phyloP scores from a whole-genome alignment of 2,329 filamentous ascomycete species.

The Trichoderma sp. region DNA sequence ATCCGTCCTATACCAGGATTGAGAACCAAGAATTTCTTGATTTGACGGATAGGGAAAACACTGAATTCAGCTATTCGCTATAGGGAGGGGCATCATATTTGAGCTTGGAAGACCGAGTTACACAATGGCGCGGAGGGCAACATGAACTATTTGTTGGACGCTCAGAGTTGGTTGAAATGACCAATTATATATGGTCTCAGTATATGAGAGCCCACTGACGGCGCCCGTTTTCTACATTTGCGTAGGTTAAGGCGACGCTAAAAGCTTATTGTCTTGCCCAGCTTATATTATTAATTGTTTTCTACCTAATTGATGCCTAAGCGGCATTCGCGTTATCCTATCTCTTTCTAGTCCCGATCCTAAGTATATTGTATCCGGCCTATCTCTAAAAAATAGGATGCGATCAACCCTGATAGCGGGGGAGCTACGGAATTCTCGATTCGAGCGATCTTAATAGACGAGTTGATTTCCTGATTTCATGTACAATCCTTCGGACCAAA shows the following conservation, averaged over 20 bases:
- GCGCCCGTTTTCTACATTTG: neutral
- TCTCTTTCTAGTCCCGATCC: neutral
- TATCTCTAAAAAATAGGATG: neutral
- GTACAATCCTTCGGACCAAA: neutral
- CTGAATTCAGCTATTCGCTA: slow-evolving; percentile 64
- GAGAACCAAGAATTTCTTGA: slow-evolving; percentile 72
- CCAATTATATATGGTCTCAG: neutral
- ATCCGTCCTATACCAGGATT: slow-evolving; percentile 61
- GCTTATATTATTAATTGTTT: neutral
- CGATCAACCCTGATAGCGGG: neutral
- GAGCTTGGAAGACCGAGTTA: neutral
- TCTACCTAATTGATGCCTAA: neutral
- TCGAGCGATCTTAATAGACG: neutral
- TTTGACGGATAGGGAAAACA: slow-evolving; percentile 68
- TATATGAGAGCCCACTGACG: neutral
- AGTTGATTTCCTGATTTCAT: neutral
- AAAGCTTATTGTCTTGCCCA: neutral
- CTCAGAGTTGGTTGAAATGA: neutral
- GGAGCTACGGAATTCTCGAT: neutral
- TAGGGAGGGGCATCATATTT: slow-evolving; percentile 35
- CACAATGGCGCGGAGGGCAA: neutral
- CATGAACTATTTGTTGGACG: neutral
- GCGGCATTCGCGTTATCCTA: neutral
- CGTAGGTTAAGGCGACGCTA: neutral
- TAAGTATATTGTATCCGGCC: neutral